phyloP scores from a whole-genome alignment of 1,284 basidiomycete species.

The Cutaneotrichosporon daszewskae region DNA sequence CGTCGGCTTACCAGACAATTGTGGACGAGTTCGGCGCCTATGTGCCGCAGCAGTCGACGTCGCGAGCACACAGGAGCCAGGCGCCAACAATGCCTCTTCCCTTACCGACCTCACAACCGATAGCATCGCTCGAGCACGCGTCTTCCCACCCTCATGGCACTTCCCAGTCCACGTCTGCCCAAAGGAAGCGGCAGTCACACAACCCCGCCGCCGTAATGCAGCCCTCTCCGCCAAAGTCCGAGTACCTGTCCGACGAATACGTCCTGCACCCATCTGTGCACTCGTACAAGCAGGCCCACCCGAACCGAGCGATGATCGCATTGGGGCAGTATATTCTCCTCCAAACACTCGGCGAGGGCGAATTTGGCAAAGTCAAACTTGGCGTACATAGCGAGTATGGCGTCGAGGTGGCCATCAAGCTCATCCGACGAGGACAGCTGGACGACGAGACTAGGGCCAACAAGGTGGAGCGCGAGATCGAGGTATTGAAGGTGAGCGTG shows the following conservation, averaged over 20 bases:
- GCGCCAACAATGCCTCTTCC: constrained; percentile 31
- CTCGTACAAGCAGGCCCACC: constrained; percentile 77
- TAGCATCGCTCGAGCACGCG: constrained; percentile 16
- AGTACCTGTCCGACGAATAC: constrained; percentile 44
- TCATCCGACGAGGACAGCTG: constrained; percentile 89
- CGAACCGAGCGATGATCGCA: constrained; percentile 76
- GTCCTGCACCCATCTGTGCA: constrained; percentile 70
- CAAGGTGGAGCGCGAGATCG: constrained; percentile 97
- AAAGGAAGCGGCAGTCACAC: constrained; percentile 42
- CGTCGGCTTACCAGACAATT: constrained; percentile 12
- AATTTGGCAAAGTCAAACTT: constrained; percentile 99
- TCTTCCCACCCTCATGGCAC: constrained; percentile 25
- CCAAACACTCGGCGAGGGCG: constrained; percentile 94
- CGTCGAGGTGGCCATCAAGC: constrained; percentile 98
- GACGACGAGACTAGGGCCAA: constrained; percentile 80
- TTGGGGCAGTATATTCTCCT: constrained; percentile 93
- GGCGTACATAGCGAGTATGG: constrained; percentile 92
- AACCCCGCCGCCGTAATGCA: constrained; percentile 33
- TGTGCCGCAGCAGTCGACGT: constrained; percentile 4
- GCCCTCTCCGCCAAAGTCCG: constrained; percentile 33
- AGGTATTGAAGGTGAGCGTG: constrained; percentile 86
- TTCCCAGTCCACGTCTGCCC: constrained; percentile 3
- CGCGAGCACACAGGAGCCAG: constrained; percentile 14
- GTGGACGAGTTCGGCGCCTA: constrained; percentile 19
- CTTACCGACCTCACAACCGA: constrained; percentile 6